Evolutionary conservation across 305 asterid species (phyloP).

Genomic region (Solanum hybrid): DNA sequence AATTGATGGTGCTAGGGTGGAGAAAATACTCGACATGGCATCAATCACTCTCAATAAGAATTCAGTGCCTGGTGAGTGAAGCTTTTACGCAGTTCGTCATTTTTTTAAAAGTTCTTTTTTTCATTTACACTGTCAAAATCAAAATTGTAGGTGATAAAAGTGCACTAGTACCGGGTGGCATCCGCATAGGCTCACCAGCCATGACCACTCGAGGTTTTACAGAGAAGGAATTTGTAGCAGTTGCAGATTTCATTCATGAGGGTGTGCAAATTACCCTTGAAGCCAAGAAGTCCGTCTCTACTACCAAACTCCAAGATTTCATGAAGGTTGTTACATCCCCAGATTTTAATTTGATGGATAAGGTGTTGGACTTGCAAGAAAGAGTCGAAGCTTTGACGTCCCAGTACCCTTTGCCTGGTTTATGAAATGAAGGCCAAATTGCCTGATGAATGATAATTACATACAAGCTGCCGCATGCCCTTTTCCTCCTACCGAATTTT

Average conservation of each 20-base stretch:
- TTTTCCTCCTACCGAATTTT: not conserved
- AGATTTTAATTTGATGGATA: slow-evolving; percentile 48
- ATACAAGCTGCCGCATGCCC: not conserved
- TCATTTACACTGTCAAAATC: not conserved
- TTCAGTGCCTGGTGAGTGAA: slow-evolving; percentile 78
- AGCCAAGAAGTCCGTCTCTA: slow-evolving; percentile 56
- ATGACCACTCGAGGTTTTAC: slow-evolving; percentile 88
- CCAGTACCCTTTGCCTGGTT: slow-evolving; percentile 74
- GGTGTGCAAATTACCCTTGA: slow-evolving; percentile 74
- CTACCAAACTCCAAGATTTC: slow-evolving; percentile 83
- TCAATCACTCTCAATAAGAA: slow-evolving; percentile 91
- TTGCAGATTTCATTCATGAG: slow-evolving; percentile 82
- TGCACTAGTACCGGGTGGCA: slow-evolving; percentile 91
- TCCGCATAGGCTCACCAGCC: slow-evolving; percentile 95
- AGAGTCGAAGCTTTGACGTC: slow-evolving; percentile 73
- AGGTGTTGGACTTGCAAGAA: slow-evolving; percentile 42
- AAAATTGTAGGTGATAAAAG: slow-evolving; percentile 67
- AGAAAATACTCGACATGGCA: slow-evolving; percentile 90
- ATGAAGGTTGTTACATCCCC: slow-evolving; percentile 55
- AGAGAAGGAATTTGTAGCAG: slow-evolving; percentile 51
- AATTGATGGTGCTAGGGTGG: slow-evolving; percentile 89
- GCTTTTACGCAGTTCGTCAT: not conserved
- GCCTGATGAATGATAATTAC: not conserved
- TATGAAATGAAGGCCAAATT: slow-evolving; percentile 25
- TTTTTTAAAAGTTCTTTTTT: not conserved